phyloP scores from a whole-genome alignment of 305 asterid genomes.

The Fraxinus velutina region DNA sequence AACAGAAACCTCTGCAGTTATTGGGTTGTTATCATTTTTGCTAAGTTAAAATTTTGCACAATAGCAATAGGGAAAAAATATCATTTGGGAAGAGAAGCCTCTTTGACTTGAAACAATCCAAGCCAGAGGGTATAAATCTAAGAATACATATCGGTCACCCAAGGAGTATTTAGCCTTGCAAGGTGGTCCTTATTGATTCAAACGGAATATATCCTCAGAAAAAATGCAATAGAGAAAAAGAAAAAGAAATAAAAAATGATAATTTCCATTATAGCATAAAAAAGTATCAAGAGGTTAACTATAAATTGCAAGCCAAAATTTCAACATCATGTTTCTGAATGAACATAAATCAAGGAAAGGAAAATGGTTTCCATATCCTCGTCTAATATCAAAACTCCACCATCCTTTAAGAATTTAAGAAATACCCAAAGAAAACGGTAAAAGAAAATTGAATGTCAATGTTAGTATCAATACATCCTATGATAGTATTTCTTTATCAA shows the following conservation, averaged over 20 bases:
- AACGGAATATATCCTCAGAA: neutral
- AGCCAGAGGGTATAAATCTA: neutral
- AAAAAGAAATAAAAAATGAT: neutral
- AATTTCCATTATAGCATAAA: neutral
- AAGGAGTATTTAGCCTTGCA: neutral
- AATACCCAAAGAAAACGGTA: neutral
- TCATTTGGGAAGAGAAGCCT: neutral
- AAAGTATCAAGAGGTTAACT: neutral
- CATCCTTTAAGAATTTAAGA: neutral
- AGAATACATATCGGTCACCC: neutral
- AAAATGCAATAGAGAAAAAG: neutral
- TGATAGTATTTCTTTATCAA: neutral
- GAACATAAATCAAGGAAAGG: neutral
- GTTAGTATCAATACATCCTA: neutral
- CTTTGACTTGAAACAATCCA: neutral
- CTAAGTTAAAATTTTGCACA: neutral
- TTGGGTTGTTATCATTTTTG: neutral
- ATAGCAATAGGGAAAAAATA: neutral
- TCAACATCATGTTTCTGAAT: neutral
- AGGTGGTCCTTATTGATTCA: neutral
- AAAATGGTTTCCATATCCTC: neutral
- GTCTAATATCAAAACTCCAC: neutral
- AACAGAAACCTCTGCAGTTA: neutral
- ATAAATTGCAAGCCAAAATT: neutral
- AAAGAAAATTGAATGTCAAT: conserved; percentile 2